Conservation (phyloP, 805 yeast genomes). For the Saturnispora hagleri region DNA sequence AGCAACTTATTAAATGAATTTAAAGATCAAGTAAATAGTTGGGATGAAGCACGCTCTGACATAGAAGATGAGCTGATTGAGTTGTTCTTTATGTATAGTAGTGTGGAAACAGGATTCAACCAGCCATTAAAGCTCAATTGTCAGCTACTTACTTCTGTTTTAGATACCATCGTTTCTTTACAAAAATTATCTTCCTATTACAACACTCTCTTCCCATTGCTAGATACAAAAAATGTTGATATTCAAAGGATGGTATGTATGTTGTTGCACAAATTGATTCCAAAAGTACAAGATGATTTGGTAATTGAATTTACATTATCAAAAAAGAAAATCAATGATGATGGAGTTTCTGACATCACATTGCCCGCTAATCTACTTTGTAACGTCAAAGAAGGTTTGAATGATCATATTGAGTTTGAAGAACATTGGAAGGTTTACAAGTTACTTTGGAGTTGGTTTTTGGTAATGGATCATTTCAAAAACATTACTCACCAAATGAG, state of each 20-base stretch:
- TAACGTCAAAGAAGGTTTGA: conserved; percentile 22
- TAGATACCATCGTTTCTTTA: conserved; percentile 21
- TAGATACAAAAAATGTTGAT: conserved; percentile 21
- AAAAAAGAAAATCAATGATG: conserved; percentile 30
- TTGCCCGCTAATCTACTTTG: conserved; percentile 36
- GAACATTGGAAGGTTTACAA: conserved; percentile 29
- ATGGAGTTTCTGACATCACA: conserved; percentile 24
- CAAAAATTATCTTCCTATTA: conserved; percentile 27
- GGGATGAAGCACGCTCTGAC: conserved; percentile 30
- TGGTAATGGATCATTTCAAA: conserved; percentile 52
- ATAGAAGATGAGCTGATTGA: conserved; percentile 37
- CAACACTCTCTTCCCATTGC: conserved; percentile 29
- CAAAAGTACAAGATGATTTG: conserved; percentile 43
- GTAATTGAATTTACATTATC: conserved; percentile 54
- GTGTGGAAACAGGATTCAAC: conserved; percentile 9
- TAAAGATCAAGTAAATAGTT: conserved; percentile 23
- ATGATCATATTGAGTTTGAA: conserved; percentile 33
- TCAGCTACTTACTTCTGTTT: conserved; percentile 23
- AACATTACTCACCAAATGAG: conserved; percentile 59
- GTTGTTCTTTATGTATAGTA: conserved; percentile 21
- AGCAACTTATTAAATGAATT: conserved; percentile 26
- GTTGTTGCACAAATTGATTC: conserved; percentile 34
- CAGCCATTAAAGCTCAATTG: conserved; percentile 30
- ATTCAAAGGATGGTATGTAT: conserved; percentile 37
- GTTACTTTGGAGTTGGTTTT: conserved; percentile 62